Percentiles rank a stretch among this genome's conserved stretches.
phyloP scores from a whole-genome alignment of 495 filamentous ascomycete genomes.

The Glutinoglossum americanum region DNA sequence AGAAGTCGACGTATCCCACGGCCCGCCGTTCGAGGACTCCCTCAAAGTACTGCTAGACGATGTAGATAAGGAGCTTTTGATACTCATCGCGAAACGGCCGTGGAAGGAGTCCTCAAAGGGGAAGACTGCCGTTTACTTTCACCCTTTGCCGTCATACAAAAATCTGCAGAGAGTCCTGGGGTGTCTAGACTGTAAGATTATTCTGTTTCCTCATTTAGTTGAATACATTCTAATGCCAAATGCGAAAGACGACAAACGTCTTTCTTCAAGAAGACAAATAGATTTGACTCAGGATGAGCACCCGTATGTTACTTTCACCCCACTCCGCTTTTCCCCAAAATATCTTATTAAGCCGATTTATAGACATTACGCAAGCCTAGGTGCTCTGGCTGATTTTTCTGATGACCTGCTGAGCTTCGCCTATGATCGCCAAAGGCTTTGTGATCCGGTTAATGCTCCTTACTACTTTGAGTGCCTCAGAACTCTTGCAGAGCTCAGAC shows the following conservation, averaged over 20 bases:
- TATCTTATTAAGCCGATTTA: slow-evolving; percentile 2
- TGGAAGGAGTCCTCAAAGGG: slow-evolving; percentile 21
- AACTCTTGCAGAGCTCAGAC: slow-evolving; percentile 18
- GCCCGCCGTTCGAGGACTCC: slow-evolving; percentile 23
- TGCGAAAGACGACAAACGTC: slow-evolving; percentile 12
- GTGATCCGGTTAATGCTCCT: slow-evolving; percentile 17
- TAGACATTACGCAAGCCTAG: slow-evolving; percentile 26
- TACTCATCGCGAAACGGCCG: slow-evolving; percentile 25
- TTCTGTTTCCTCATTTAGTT: not conserved
- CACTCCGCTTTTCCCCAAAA: not conserved
- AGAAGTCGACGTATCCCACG: slow-evolving; percentile 10
- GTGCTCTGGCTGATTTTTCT: slow-evolving; percentile 24
- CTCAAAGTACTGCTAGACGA: slow-evolving; percentile 31
- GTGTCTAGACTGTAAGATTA: slow-evolving; percentile 24
- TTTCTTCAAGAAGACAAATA: slow-evolving; percentile 9
- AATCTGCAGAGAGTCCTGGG: slow-evolving; percentile 26
- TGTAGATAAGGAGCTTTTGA: slow-evolving; percentile 26
- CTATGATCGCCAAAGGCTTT: slow-evolving; percentile 19
- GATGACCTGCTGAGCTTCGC: slow-evolving; percentile 29
- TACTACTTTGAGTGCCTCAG: slow-evolving; percentile 30
- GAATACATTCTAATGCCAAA: not conserved
- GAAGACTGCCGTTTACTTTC: slow-evolving; percentile 14
- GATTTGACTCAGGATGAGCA: slow-evolving; percentile 13
- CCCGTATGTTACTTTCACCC: slow-evolving; percentile 12
- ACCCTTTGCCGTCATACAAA: slow-evolving; percentile 15